Percentiles rank a stretch among this genome's conserved stretches.
Evolutionary conservation across 2,329 filamentous ascomycete species (phyloP).

Genomic region (Gaeumannomyces sp.): DNA sequence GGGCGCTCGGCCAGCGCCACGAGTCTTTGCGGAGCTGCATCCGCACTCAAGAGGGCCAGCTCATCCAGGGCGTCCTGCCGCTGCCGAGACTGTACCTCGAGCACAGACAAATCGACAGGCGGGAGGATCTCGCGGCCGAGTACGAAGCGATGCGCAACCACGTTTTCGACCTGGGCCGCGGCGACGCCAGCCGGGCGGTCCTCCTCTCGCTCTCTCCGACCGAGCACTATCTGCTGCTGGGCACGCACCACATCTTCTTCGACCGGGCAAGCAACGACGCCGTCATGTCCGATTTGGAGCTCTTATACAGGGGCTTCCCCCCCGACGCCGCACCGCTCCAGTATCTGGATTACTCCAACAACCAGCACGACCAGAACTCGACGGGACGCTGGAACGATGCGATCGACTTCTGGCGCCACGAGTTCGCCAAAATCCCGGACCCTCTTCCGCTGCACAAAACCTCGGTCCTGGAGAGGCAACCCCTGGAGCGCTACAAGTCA

Average conservation of each 20-base stretch:
- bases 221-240: constrained; percentile 34
- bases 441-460: constrained; percentile 29
- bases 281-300: constrained; percentile 36
- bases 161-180: constrained; percentile 31
- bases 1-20: constrained; percentile 23
- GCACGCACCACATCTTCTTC: constrained; percentile 43
- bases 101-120: constrained; percentile 13
- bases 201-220: constrained; percentile 28
- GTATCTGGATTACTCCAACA: constrained; percentile 28
- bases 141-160: constrained; percentile 25
- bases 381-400: constrained; percentile 18
- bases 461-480: constrained; percentile 12
- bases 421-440: constrained; percentile 20
- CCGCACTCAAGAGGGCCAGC: constrained; percentile 15
- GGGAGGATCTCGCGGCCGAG: constrained; percentile 21
- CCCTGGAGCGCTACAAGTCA: background rate
- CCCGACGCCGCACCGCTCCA: constrained; percentile 23
- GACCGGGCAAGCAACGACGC: constrained; percentile 40
- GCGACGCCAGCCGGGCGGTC: constrained; percentile 26
- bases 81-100: constrained; percentile 14
- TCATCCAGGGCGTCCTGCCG: constrained; percentile 14
- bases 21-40: constrained; percentile 29
- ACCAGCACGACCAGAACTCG: constrained; percentile 19
- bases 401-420: constrained; percentile 28
- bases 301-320: constrained; percentile 28